Percentiles rank a stretch among this genome's conserved stretches.
Evolutionary conservation across 257 asterid genomes (phyloP).

Genomic region (Phtheirospermum japonicum): DNA sequence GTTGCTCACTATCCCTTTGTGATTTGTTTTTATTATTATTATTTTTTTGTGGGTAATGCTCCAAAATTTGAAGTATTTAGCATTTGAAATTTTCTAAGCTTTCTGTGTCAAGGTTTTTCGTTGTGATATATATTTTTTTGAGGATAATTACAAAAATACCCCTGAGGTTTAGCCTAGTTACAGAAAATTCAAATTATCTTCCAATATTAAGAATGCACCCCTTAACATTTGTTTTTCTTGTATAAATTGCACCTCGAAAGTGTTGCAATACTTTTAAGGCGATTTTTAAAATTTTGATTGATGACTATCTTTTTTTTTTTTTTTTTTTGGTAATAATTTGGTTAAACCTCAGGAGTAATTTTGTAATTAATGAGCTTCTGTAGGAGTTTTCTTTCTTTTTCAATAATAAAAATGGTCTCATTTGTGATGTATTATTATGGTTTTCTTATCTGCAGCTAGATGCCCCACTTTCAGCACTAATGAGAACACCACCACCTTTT

Average conservation of each 20-base stretch:
- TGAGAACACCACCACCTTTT: constrained; percentile 62
- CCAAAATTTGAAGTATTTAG: background rate
- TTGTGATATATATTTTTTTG: too few species aligned
- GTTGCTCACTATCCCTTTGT: background rate
- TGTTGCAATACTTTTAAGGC: background rate
- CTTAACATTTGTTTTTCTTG: background rate
- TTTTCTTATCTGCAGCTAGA: constrained; percentile 47
- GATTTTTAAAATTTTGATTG: background rate
- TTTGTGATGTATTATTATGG: constrained; percentile 7
- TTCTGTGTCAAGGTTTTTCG: constrained; percentile 7
- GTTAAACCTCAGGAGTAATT: background rate
- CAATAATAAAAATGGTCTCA: background rate
- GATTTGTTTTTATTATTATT: too few species aligned
- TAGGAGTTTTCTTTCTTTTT: background rate
- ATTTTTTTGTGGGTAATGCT: background rate
- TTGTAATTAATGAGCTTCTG: background rate
- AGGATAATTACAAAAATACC: background rate
- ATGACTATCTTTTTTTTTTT: background rate
- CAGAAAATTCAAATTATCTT: background rate
- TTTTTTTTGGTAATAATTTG: background rate
- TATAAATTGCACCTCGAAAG: background rate
- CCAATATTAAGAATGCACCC: background rate
- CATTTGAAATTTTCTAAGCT: background rate
- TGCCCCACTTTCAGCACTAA: constrained; percentile 50
- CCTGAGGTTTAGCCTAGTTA: background rate